These are phyloP conservation scores for Arthrobotrys conoides DNA, from an alignment of 2,329 filamentous ascomycete species.

Conservation along the genomic window DNA sequence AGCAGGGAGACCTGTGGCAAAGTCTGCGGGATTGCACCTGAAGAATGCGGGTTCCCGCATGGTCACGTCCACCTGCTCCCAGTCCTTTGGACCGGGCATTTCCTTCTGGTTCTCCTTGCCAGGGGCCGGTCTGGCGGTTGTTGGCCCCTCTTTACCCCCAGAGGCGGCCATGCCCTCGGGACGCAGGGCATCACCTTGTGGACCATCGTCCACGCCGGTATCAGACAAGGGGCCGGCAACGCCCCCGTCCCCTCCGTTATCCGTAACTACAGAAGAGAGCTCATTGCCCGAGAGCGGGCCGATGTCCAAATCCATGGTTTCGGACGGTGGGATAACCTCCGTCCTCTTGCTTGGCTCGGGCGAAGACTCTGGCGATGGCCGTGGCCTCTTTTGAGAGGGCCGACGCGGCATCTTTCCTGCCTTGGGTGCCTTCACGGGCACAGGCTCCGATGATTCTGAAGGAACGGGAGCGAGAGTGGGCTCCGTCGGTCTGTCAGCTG, in stretches of 20 bases:
- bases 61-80: too few species aligned
- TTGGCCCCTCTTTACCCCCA: not conserved
- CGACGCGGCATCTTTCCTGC: not conserved
- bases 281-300: not conserved
- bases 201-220: not conserved
- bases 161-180: not conserved
- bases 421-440: not conserved
- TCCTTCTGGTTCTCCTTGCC: constrained; percentile 8
- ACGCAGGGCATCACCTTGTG: too few species aligned
- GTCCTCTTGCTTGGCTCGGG: constrained; percentile 8
- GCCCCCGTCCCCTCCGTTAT: not conserved
- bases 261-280: not conserved
- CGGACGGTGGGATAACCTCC: constrained; percentile 6
- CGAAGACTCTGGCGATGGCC: not conserved
- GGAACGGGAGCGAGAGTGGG: not conserved
- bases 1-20: too few species aligned
- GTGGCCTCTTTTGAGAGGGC: not conserved
- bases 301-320: constrained; percentile 12
- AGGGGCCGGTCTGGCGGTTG: not conserved
- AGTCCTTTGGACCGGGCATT: too few species aligned
- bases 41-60: too few species aligned
- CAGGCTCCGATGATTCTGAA: not conserved
- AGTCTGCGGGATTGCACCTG: too few species aligned
- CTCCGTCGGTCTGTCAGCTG: too few species aligned
- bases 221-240: not conserved